Conservation (phyloP, 495 filamentous ascomycete genomes). For the Aspergillus haitiensis region DNA sequence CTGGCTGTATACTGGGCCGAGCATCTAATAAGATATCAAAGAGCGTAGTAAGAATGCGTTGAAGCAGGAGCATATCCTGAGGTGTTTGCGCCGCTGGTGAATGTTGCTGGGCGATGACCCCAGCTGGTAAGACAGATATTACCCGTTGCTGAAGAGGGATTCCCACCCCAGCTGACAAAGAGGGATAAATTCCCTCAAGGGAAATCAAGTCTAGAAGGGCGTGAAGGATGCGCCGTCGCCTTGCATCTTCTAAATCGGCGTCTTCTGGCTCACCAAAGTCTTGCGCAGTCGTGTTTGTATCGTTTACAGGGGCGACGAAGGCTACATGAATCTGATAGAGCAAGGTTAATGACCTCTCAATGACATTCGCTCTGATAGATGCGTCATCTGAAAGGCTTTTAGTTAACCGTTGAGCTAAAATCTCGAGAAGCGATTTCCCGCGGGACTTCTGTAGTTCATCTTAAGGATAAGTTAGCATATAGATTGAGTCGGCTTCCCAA, state of each 20-base stretch:
- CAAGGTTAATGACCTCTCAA: slow-evolving; percentile 41
- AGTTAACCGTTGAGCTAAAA: slow-evolving; percentile 24
- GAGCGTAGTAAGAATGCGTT: slow-evolving; percentile 30
- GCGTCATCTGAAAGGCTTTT: background rate
- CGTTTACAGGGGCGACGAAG: slow-evolving; percentile 32
- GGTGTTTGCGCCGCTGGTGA: slow-evolving; percentile 21
- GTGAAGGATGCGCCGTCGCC: slow-evolving; percentile 47
- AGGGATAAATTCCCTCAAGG: slow-evolving; percentile 58
- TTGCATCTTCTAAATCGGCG: slow-evolving; percentile 42
- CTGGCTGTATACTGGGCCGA: slow-evolving; percentile 40
- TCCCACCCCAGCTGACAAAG: slow-evolving; percentile 52
- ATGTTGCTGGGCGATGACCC: slow-evolving; percentile 45
- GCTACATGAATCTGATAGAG: slow-evolving; percentile 40
- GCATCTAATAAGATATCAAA: slow-evolving; percentile 35
- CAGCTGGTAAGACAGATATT: slow-evolving; percentile 49
- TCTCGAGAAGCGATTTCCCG: slow-evolving; percentile 43
- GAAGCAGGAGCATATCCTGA: slow-evolving; percentile 35
- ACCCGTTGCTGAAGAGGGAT: slow-evolving; percentile 56
- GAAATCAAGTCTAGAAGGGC: slow-evolving; percentile 55
- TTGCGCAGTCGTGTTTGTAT: slow-evolving; percentile 12
- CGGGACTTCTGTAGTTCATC: slow-evolving; percentile 41
- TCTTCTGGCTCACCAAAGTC: slow-evolving; percentile 22
- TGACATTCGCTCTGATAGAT: slow-evolving; percentile 28
- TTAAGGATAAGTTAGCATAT: slow-evolving; percentile 36
- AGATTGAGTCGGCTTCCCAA: slow-evolving; percentile 5